phyloP scores from a whole-genome alignment of 2,329 filamentous ascomycete genomes.

The Ophiosphaerella korrae region DNA sequence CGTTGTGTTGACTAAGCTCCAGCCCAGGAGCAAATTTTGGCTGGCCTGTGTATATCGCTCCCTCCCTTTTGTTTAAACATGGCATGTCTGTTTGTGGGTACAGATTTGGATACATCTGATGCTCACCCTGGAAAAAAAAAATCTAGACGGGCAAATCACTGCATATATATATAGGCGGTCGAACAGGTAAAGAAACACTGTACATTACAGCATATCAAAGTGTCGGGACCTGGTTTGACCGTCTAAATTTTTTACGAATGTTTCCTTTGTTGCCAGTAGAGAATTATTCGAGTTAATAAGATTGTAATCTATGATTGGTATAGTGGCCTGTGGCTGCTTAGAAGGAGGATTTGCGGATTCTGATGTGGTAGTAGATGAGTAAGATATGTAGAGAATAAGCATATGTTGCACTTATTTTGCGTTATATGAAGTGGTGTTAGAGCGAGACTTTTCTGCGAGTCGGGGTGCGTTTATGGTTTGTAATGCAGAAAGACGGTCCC shows the following conservation, averaged over 20 bases:
- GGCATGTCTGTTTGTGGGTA: slow-evolving; percentile 1
- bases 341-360: too few species aligned
- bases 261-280: slow-evolving; percentile 2
- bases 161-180: background rate
- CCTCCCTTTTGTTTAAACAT: slow-evolving; percentile 7
- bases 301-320: too few species aligned
- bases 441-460: too few species aligned
- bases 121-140: background rate
- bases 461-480: too few species aligned
- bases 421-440: too few species aligned
- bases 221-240: background rate
- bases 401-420: too few species aligned
- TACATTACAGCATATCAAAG: slow-evolving; percentile 1
- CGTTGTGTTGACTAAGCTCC: slow-evolving; percentile 17
- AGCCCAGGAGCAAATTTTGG: slow-evolving; percentile 3
- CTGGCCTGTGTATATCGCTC: slow-evolving; percentile 21
- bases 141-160: background rate
- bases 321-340: too few species aligned
- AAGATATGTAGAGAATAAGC: too few species aligned
- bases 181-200: slow-evolving; percentile 1
- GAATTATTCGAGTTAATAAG: too few species aligned
- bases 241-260: slow-evolving; percentile 3
- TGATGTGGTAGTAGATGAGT: too few species aligned
- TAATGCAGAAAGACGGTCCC: too few species aligned
- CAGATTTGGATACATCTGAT: background rate